phyloP scores from a whole-genome alignment of 495 filamentous ascomycete genomes.

The Neurospora sp. region DNA sequence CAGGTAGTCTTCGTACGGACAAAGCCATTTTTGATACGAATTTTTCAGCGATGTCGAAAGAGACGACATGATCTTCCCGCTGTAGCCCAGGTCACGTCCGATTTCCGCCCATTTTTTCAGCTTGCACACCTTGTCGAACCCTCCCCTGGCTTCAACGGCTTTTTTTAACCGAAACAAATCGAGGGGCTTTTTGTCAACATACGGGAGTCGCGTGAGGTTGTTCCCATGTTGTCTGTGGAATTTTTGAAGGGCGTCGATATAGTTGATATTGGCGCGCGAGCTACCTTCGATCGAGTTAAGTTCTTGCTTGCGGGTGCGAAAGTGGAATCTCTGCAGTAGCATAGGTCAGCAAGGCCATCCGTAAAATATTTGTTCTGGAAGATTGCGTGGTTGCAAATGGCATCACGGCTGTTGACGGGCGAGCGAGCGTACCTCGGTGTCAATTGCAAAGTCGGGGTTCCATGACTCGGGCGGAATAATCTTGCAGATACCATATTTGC shows the following conservation, averaged over 20 bases:
- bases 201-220: slow-evolving; percentile 86
- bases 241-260: slow-evolving; percentile 87
- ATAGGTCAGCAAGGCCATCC: slow-evolving; percentile 5
- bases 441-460: slow-evolving; percentile 91
- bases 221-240: slow-evolving; percentile 96
- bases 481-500: slow-evolving; percentile 83
- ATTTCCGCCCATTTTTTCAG: slow-evolving; percentile 99
- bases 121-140: slow-evolving; percentile 94
- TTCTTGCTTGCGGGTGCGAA: slow-evolving; percentile 91
- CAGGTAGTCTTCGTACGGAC: slow-evolving; percentile 94
- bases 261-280: slow-evolving; percentile 89
- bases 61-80: slow-evolving; percentile 99
- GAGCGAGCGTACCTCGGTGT: slow-evolving; percentile 72
- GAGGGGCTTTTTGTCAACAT: slow-evolving; percentile 94
- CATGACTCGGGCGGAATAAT: slow-evolving; percentile 88
- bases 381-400: neutral
- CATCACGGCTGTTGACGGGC: neutral
- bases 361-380: neutral
- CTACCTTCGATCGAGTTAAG: slow-evolving; percentile 98
- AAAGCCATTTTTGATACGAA: slow-evolving; percentile 91
- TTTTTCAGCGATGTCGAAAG: slow-evolving; percentile 97
- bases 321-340: slow-evolving; percentile 75
- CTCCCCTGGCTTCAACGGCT: slow-evolving; percentile 84
- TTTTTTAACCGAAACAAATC: slow-evolving; percentile 96
- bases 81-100: slow-evolving; percentile 92